Base-by-base conservation (phyloP, 495 filamentous ascomycete species). In the Cudoniella acicularis region DNA sequence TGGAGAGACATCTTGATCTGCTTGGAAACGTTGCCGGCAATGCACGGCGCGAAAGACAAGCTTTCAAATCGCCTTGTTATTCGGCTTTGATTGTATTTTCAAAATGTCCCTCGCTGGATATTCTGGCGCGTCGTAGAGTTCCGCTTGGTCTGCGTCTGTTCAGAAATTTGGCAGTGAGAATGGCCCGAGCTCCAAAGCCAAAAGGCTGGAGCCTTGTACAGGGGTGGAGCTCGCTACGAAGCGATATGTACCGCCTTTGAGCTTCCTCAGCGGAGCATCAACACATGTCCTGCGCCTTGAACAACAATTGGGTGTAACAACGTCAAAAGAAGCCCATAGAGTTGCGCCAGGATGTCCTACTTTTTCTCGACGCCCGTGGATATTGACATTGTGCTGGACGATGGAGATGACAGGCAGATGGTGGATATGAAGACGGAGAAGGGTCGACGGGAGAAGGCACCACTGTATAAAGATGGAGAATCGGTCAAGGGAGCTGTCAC, bases 401-500 rank as follows among this genome's bases (percentile, higher is more conserved):
- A 97, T 72, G 82, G 83, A 72, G 95, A 97, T 78, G 90, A 98
- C 59, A 85, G 93, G 73, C 83, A 88, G 59, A 95, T 92, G 73
- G 90, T 99, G 56, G 94, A 99, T 71, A 90, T 96, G 77, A 96
- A 96, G 82, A 85, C 95, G 43, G 94, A 98, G 75, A 99, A 99
- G 83, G 92, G 88, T 75, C 83, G 92, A 64, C 85, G 92, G 66
- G 95, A 99, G 78, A 95, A 96, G 75, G 91, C 91, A 52, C 94
- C 94, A 55, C 79, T 99, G 42, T 99, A 96, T 70, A 91, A 94
- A 83, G 94, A 99, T 72, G 94, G 94, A 48, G 94, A 99, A 79
- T 96, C 91, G 51, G 95, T 99, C 62, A 96, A 95, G 67, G 94
- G 94, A 59, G 84, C 85, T 24, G 92, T 98, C 50, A 98, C 95